Evolutionary conservation across 495 filamentous ascomycete genomes (phyloP), one percentile per base, ranked within the genome.

Genomic region (Hypoxylon lienhwacheense): DNA sequence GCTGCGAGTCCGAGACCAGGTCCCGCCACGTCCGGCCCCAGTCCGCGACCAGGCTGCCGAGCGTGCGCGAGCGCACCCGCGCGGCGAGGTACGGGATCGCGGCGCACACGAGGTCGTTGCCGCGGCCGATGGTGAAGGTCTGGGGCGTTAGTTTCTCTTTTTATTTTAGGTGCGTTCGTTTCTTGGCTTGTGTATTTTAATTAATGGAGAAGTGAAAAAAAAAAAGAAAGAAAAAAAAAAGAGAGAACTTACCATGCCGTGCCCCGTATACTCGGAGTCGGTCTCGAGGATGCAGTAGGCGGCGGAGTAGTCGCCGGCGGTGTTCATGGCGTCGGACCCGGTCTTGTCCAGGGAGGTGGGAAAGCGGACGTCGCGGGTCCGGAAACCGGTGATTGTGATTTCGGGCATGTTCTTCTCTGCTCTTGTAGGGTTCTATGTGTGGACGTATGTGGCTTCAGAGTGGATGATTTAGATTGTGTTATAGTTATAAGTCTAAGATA

Each of bases 321-420:
- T 87, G 67, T 97, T 96, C 91, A 97, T 97, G 65, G 91, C 91
- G 80, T 97, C 91, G 24, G 90, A 95, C 63, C 91, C 91, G 5
- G 89, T 95, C 75, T 92, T 93, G 72, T 95, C 89, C 35, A 97
- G 82, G 29, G 91, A 96, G 35, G 91, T 97, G 25, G 91, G 91
- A 75, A 96, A 96, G 66, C 91, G 83, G 67, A 96, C 88, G 74
- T 96, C 91, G 59, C 87, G 81, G 36, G 89, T 91, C 56, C 78
- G 79, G 68, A 82, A 88, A 48, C 83, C 79, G 45, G 87, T 92
- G 70, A 96, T 92, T 24, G 85, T 92, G 60, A 95, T 84, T 77
- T 82, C 76, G 28, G 70, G 52, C 75, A 78, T 81, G 15, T 29
- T 33, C 56, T 53, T 20, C 17, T 39, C 10, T 12, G 14, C 5